These are phyloP conservation scores for Hypseocharis bilobata DNA, from an alignment of 441 rosid genomes.

Conservation along the genomic window DNA sequence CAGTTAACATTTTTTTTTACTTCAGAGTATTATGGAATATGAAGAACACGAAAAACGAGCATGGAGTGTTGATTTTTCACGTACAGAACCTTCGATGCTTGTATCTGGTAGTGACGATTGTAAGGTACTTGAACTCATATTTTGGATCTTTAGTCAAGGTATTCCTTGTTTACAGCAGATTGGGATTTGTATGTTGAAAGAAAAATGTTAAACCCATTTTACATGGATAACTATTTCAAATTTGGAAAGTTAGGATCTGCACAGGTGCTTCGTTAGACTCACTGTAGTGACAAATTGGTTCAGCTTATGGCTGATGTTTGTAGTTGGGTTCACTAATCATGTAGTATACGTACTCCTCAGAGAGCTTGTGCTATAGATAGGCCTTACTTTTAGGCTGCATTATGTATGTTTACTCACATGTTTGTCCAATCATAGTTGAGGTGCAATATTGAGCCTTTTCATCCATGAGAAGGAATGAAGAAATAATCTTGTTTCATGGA, in stretches of 20 bases:
- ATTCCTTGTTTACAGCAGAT: conserved; percentile 9
- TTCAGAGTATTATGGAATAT: conserved; percentile 69
- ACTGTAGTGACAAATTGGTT: conserved; percentile 2
- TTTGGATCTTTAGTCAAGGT: conserved; percentile 12
- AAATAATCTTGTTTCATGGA: background rate
- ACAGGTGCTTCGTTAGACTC: too few relatives aligned
- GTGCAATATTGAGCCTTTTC: background rate
- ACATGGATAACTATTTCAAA: too few relatives aligned
- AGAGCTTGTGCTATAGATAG: too few relatives aligned
- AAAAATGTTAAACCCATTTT: background rate
- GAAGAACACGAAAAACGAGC: conserved; percentile 99
- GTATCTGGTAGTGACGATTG: conserved; percentile 92
- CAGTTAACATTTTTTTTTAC: background rate
- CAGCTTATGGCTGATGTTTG: background rate
- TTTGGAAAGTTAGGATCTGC: too few relatives aligned
- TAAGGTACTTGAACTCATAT: conserved; percentile 41
- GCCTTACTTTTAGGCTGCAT: too few relatives aligned
- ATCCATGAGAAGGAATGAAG: background rate
- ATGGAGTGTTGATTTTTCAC: conserved; percentile 98
- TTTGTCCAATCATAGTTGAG: background rate
- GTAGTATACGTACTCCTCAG: background rate
- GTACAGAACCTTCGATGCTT: conserved; percentile 91
- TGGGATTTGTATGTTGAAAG: background rate
- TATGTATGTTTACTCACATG: background rate
- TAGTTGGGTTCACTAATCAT: background rate